Evolutionary conservation across 768 basidiomycete species (phyloP).

Genomic region (Tephrocybe sp.): DNA sequence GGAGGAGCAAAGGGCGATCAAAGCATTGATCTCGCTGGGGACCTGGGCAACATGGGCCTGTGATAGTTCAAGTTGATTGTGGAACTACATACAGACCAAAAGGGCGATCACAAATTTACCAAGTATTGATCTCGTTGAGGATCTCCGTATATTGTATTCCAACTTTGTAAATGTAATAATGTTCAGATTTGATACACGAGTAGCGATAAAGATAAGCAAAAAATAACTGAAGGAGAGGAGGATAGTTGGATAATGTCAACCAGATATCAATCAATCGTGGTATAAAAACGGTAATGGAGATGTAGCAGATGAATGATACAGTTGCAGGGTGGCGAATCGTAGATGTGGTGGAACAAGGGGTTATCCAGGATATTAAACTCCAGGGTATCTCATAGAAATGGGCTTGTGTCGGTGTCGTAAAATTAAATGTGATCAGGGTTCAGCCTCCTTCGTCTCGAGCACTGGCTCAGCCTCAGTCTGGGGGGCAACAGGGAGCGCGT

Average conservation of each 20-base stretch:
- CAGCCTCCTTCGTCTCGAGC: slow-evolving; percentile 4
- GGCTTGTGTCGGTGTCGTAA: slow-evolving; percentile 4
- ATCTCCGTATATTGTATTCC: no score
- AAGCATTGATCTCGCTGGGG: not conserved
- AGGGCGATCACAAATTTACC: no score
- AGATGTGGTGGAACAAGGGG: slow-evolving; percentile 8
- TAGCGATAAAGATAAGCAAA: no score
- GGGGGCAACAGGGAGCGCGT: not conserved
- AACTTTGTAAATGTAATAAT: no score
- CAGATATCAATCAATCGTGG: slow-evolving; percentile 11
- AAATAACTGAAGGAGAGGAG: no score
- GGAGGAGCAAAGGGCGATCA: not conserved
- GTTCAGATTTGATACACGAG: no score
- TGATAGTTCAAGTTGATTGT: no score
- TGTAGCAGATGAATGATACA: slow-evolving; percentile 14
- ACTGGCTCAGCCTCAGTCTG: not conserved
- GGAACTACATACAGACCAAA: no score
- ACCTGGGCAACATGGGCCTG: no score
- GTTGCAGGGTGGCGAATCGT: not conserved
- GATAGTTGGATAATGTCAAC: not conserved
- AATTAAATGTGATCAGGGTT: not conserved
- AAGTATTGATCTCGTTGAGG: no score
- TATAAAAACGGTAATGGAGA: slow-evolving; percentile 10
- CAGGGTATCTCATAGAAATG: slow-evolving; percentile 14
- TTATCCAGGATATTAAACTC: slow-evolving; percentile 4